These are phyloP conservation scores for Dendrobium catenatum DNA, from an alignment of 106 monocot species.

Conservation along the genomic window DNA sequence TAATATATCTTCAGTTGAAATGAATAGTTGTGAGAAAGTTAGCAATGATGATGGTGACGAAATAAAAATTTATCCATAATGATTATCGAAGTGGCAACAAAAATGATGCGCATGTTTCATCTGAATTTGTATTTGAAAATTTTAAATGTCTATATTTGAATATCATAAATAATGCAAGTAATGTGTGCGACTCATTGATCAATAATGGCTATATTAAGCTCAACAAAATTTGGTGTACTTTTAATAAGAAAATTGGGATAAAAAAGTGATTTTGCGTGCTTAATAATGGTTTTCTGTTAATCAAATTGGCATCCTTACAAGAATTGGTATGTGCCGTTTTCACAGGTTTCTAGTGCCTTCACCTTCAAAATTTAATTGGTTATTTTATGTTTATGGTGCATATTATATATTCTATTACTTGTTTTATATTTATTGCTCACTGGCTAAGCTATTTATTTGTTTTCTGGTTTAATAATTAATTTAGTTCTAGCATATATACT, in stretches of 20 bases:
- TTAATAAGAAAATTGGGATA: background rate
- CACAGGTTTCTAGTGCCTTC: background rate
- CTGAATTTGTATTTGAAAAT: background rate
- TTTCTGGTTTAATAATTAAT: background rate
- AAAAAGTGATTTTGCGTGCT: background rate
- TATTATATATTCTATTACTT: background rate
- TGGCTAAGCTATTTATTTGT: background rate
- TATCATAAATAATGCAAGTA: background rate
- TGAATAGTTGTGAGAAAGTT: no score
- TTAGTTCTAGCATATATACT: background rate
- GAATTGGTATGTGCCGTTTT: background rate
- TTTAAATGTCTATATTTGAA: background rate
- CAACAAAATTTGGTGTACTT: background rate
- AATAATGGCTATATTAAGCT: background rate
- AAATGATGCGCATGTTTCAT: background rate
- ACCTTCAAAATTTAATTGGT: background rate
- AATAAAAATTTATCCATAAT: no score
- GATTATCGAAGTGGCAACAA: no score
- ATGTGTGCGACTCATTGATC: background rate
- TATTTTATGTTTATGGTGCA: background rate
- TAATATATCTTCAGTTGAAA: no score
- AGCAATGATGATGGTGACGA: no score
- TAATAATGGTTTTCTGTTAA: background rate
- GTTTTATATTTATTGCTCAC: background rate
- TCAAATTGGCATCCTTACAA: background rate